A percentile compares a stretch with the other conserved stretches of the same genome.
These are phyloP conservation scores for Galerina marginata DNA, from an alignment of 768 basidiomycete species.

Conservation along the genomic window DNA sequence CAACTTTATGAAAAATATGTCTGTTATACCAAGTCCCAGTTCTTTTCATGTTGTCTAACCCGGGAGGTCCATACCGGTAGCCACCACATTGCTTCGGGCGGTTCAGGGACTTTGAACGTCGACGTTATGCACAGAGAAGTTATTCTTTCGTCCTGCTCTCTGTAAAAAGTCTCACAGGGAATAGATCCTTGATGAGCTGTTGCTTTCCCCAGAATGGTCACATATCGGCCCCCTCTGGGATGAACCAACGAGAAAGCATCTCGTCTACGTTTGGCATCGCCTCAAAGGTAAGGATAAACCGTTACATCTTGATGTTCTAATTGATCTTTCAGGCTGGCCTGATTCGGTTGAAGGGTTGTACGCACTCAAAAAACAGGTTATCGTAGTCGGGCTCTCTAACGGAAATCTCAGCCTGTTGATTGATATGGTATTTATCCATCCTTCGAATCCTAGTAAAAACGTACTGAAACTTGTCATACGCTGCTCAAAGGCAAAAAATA, in stretches of 20 bases:
- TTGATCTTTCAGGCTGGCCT: slow-evolving; percentile 52
- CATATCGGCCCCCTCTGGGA: slow-evolving; percentile 48
- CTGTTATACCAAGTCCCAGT: slow-evolving; percentile 17
- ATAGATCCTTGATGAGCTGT: slow-evolving; percentile 62
- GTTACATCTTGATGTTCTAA: not conserved
- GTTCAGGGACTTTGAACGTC: slow-evolving; percentile 51
- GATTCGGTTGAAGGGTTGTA: slow-evolving; percentile 54
- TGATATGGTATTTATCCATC: slow-evolving; percentile 51
- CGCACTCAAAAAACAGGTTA: slow-evolving; percentile 51
- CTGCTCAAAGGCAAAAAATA: slow-evolving; percentile 55
- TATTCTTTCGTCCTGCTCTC: not conserved
- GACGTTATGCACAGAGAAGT: slow-evolving; percentile 63
- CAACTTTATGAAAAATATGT: slow-evolving; percentile 55
- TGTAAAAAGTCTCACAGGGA: not conserved
- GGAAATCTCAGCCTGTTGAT: slow-evolving; percentile 63
- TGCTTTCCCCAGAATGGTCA: slow-evolving; percentile 55
- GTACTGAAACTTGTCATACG: not conserved
- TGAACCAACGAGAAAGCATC: slow-evolving; percentile 42
- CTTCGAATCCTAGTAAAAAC: not conserved
- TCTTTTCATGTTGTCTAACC: not conserved
- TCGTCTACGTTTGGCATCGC: slow-evolving; percentile 63
- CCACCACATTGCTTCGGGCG: slow-evolving; percentile 47
- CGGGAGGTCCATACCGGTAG: slow-evolving; percentile 29
- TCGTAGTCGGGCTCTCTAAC: slow-evolving; percentile 63
- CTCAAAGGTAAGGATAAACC: slow-evolving; percentile 41